Base-by-base conservation (phyloP, 2,329 filamentous ascomycete species). In the Penicillium sp. region DNA sequence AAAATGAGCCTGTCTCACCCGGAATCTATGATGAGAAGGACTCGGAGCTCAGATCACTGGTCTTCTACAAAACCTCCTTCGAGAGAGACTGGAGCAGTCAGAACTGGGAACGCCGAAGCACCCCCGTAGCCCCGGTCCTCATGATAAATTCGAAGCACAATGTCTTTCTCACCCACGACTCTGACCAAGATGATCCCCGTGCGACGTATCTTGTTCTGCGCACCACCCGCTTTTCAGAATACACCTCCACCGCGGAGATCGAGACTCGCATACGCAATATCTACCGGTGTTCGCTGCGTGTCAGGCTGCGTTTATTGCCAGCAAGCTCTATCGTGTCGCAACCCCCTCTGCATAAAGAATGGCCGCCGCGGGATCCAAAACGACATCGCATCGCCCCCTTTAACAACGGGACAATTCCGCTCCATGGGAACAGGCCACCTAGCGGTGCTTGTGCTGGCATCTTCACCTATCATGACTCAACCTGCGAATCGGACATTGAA, bases 401-500 rank as follows among this genome's bases (percentile, higher is more conserved):
- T 13, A 48, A 56, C 13, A 37, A 32, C 26, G 26, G 26, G 14
- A 47, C 48, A 1, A 22, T 26, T 18, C 31, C 31, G n/a, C 3
- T 31, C 3, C 32, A 40, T 11, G 47, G 51, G 18, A 45, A 43
- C 7, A 60, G 65, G 2, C 79, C 79, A n/a, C 62, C 71, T 18
- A 57, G 67, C 37, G 80, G 81, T 46, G 80, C 79, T 3, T 79
- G 79, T 6, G 77, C 78, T 1, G 80, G 80, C 4, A 77, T 82
- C 62, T 78, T 82, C 70, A 81, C 78, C 13, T 82, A 79, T 58
- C 72, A 69, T 56, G 72, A 78, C 39, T 71, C 75, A 47, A 69
- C 61, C 31, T 78, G 78, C 61, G 81, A 83, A 63, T 78, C 77
- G 0, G 81, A 83, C 59, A 78, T 83, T 57, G 81, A 83, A 67